Conservation (phyloP, 2,329 filamentous ascomycete species). For the Paecilomyces sp. region DNA sequence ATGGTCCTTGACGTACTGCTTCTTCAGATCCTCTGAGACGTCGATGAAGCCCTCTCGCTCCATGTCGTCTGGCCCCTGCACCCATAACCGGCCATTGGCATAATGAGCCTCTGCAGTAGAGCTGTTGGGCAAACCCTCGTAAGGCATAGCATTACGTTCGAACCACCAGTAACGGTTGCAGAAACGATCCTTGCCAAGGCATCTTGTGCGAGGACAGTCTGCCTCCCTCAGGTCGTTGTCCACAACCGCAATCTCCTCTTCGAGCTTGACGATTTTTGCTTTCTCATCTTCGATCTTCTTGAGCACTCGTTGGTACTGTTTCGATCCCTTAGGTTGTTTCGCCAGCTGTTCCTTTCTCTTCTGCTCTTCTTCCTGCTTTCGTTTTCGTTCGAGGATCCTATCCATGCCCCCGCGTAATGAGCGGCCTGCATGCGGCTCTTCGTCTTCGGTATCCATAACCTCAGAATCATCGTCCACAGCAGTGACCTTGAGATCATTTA, state of each 20-base stretch:
- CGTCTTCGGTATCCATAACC: conserved; percentile 63
- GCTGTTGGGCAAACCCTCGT: conserved; percentile 76
- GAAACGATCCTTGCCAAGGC: conserved; percentile 89
- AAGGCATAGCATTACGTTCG: conserved; percentile 96
- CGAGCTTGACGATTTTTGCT: conserved; percentile 68
- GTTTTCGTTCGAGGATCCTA: conserved; percentile 67
- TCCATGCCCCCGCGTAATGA: conserved; percentile 58
- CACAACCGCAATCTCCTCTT: conserved; percentile 75
- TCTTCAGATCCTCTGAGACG: conserved; percentile 60
- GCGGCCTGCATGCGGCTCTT: conserved; percentile 50
- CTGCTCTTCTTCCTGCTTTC: conserved; percentile 63
- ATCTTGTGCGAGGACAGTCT: conserved; percentile 81
- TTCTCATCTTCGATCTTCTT: conserved; percentile 88
- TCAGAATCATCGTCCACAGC: conserved; percentile 54
- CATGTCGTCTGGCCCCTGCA: conserved; percentile 87
- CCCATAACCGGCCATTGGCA: conserved; percentile 91
- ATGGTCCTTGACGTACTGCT: conserved; percentile 70
- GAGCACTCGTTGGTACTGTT: conserved; percentile 78
- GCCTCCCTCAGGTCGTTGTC: conserved; percentile 92
- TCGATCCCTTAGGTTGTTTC: conserved; percentile 69
- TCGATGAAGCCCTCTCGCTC: conserved; percentile 84
- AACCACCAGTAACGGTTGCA: conserved; percentile 99
- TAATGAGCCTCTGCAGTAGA: conserved; percentile 83
- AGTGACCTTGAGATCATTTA: conserved; percentile 33
- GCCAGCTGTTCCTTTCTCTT: conserved; percentile 62